Evolutionary conservation across 2,329 filamentous ascomycete species (phyloP).

Genomic region (Epichloe uncinata): DNA sequence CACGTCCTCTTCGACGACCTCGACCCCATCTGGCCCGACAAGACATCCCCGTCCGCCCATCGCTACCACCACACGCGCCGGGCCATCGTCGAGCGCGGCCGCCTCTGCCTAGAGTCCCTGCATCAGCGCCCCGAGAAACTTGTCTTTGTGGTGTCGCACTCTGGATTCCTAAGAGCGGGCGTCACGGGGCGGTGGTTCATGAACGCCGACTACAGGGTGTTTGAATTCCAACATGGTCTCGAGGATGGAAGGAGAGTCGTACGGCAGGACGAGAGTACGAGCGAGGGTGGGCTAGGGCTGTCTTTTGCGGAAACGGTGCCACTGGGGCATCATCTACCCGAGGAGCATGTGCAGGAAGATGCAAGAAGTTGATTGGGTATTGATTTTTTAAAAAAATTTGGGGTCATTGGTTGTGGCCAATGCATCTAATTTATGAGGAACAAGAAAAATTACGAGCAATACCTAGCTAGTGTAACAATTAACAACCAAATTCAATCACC

Average conservation of each 20-base stretch:
- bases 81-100: slow-evolving; percentile 42
- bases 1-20: slow-evolving; percentile 43
- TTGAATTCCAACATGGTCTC: slow-evolving; percentile 32
- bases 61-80: slow-evolving; percentile 39
- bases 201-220: slow-evolving; percentile 53
- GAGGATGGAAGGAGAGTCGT: slow-evolving; percentile 14
- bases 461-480: too few relatives aligned
- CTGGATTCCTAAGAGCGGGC: slow-evolving; percentile 46
- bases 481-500: too few relatives aligned
- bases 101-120: slow-evolving; percentile 35
- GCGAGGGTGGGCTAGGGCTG: slow-evolving; percentile 22
- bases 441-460: too few relatives aligned
- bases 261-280: slow-evolving; percentile 31
- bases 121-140: slow-evolving; percentile 43
- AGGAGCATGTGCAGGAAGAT: too few relatives aligned
- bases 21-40: slow-evolving; percentile 50
- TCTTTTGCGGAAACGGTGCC: slow-evolving; percentile 22
- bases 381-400: too few relatives aligned
- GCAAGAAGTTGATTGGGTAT: background rate
- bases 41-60: slow-evolving; percentile 32
- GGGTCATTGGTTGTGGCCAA: too few relatives aligned
- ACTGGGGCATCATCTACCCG: slow-evolving; percentile 17
- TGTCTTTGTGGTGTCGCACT: slow-evolving; percentile 52
- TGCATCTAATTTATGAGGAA: too few relatives aligned
- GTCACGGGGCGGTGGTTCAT: slow-evolving; percentile 42